Evolutionary conservation across 352 stramenopile species (phyloP).

Genomic region (Globisporangium viniferum): DNA sequence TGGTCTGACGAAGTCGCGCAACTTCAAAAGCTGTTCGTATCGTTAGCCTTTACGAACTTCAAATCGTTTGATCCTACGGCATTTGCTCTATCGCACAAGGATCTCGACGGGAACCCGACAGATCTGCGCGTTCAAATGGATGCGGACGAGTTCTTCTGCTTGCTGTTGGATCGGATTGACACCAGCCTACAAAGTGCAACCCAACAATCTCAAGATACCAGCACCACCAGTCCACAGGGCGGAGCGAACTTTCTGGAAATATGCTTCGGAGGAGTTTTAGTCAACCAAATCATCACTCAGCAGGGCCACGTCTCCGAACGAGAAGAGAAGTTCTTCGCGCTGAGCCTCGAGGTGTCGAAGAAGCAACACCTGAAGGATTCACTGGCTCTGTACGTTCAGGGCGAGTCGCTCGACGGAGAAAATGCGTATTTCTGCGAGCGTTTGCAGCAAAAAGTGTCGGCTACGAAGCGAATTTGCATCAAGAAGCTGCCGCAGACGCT

Average conservation of each 20-base stretch:
- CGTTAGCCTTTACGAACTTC: slow-evolving; percentile 39
- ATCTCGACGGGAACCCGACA: slow-evolving; percentile 70
- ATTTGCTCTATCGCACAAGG: slow-evolving; percentile 66
- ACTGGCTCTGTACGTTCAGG: slow-evolving; percentile 65
- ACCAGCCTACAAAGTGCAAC: slow-evolving; percentile 18
- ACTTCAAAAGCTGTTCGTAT: slow-evolving; percentile 70
- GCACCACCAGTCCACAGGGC: not conserved
- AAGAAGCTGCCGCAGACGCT: slow-evolving; percentile 75
- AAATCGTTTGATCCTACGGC: slow-evolving; percentile 53
- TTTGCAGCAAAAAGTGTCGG: slow-evolving; percentile 62
- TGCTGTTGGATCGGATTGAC: slow-evolving; percentile 78
- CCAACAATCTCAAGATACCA: not conserved
- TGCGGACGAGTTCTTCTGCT: slow-evolving; percentile 78
- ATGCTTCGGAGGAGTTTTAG: slow-evolving; percentile 72
- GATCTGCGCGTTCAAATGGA: slow-evolving; percentile 81
- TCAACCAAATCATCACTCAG: slow-evolving; percentile 84
- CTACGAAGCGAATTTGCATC: slow-evolving; percentile 82
- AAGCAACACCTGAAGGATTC: slow-evolving; percentile 63
- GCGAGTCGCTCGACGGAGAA: slow-evolving; percentile 70
- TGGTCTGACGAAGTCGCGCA: slow-evolving; percentile 57
- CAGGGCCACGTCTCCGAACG: slow-evolving; percentile 74
- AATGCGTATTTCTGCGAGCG: slow-evolving; percentile 82
- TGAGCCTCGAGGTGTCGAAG: slow-evolving; percentile 79
- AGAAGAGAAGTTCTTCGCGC: slow-evolving; percentile 81
- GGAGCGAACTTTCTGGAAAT: slow-evolving; percentile 25